Base-by-base conservation (phyloP, 2,329 filamentous ascomycete species). In the Fusarium fujikuroi region DNA sequence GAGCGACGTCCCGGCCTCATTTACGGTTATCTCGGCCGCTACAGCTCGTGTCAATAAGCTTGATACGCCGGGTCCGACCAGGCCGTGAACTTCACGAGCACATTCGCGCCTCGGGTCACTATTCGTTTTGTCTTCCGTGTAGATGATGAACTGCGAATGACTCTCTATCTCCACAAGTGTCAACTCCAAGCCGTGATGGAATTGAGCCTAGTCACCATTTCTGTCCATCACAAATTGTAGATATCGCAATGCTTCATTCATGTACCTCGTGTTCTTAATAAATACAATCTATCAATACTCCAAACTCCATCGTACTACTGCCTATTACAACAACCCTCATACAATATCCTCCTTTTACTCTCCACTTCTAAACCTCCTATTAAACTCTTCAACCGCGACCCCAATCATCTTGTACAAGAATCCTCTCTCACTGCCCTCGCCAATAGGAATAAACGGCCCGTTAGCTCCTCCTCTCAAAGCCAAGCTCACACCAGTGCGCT, bases 391-490 rank as follows among this genome's bases (percentile, higher is more conserved):
- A 49, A 91, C 90, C 4, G 90, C 90, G 4, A 92, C 84, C 1
- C 88, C 90, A 66, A 92, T 86, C 87, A 91, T 91, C 75, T 85
- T 85, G 80, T 92, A 92, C 72, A 92, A 77, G 77, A 91, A 92
- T 3, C 87, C 85, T 46, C 90, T 83, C 36, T 89, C 87, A 61
- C 91, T 93, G 82, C 98, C 95, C 77, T 97, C 95, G n/a, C 91
- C 92, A 10, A 98, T 93, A 0, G 96, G 96, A 11, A 99, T 91
- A 79, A 98, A 99, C 5, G 96, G 96, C 1, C 96, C 96, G 80
- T 97, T 97, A 5, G 92, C 93, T 7, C 95, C 95, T 16, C 95
- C 95, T 75, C 97, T 93, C 74, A 98, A 84, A 52, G 93, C 92
- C 70, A 99, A 89, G 75, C 93, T 95, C 83, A 99, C 91, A 1